A percentile compares a stretch with the other conserved stretches of the same genome.
phyloP scores from a whole-genome alignment of 345 rosid genomes.

The Citrus unshiu region DNA sequence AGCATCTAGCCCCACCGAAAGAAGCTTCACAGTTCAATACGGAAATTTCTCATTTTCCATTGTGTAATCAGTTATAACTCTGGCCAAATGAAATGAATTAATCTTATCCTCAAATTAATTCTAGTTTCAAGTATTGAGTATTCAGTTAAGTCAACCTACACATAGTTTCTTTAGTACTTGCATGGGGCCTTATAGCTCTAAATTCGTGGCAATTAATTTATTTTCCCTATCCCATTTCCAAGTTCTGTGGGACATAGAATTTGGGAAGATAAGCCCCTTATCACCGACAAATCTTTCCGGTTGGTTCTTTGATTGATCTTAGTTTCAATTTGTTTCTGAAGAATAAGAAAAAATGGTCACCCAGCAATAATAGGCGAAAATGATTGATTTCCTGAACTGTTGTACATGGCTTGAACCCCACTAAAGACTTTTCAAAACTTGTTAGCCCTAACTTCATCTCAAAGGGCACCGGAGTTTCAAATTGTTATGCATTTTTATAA shows the following conservation, averaged over 20 bases:
- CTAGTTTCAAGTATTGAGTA: neutral
- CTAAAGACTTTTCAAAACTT: too few species aligned
- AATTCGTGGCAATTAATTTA: neutral
- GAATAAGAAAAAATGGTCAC: neutral
- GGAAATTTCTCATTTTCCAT: neutral
- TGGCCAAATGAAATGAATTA: neutral
- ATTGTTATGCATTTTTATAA: neutral
- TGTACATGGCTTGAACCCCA: slow-evolving; percentile 4
- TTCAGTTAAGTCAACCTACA: slow-evolving; percentile 11
- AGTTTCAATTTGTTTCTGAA: neutral
- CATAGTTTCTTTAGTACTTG: neutral
- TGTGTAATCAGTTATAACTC: too few species aligned
- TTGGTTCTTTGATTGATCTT: slow-evolving; percentile 1
- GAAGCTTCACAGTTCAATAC: neutral
- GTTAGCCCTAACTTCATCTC: slow-evolving; percentile 5
- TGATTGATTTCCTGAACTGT: neutral
- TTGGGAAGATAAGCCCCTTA: slow-evolving; percentile 14
- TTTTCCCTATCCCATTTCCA: neutral
- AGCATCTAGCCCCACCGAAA: slow-evolving; percentile 4
- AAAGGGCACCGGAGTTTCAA: slow-evolving; percentile 13
- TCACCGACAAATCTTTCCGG: slow-evolving; percentile 15
- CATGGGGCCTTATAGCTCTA: slow-evolving; percentile 1
- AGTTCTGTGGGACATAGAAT: slow-evolving; percentile 19
- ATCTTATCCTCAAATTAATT: neutral
- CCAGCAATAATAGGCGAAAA: slow-evolving; percentile 8